Percentiles rank a stretch among this genome's conserved stretches.
Conservation (phyloP, 2,329 filamentous ascomycete genomes). For the Botrytis byssoidea region DNA sequence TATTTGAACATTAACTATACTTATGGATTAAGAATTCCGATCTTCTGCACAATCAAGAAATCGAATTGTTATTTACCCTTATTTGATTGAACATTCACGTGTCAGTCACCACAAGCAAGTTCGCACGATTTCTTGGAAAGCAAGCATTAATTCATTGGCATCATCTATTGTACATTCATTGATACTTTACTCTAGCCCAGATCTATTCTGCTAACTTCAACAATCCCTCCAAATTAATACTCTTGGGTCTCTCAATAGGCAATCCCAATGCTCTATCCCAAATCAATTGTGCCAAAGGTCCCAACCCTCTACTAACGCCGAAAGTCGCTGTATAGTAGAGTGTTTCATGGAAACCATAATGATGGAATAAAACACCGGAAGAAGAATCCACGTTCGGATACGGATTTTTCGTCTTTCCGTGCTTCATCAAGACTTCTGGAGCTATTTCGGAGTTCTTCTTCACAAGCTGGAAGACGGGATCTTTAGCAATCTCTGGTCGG, state of each 20-base stretch:
- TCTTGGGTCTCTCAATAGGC: conserved; percentile 97
- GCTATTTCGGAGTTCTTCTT: conserved; percentile 91
- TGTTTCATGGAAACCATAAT: conserved; percentile 96
- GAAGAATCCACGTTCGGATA: conserved; percentile 95
- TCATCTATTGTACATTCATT: not conserved
- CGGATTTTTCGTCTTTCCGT: conserved; percentile 98
- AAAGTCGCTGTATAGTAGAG: conserved; percentile 85
- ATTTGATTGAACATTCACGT: not conserved
- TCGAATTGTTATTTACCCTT: not conserved
- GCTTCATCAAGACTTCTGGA: conserved; percentile 84
- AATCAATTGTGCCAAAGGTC: conserved; percentile 88
- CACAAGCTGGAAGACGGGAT: conserved; percentile 92
- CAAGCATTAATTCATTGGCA: not conserved
- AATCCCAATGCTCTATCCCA: conserved; percentile 93
- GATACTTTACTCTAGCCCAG: not conserved
- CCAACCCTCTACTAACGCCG: conserved; percentile 69
- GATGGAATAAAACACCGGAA: conserved; percentile 93
- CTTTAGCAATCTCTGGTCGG: conserved; percentile 77
- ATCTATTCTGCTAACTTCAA: conserved; percentile 60
- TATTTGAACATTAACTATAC: not conserved
- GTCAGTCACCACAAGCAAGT: not conserved
- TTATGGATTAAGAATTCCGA: not conserved
- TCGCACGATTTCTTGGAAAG: not conserved
- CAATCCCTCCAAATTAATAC: conserved; percentile 86
- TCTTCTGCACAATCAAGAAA: not conserved